A percentile compares a stretch with the other conserved stretches of the same genome.
Conservation (phyloP, 257 asterid genomes). For the Phtheirospermum japonicum region DNA sequence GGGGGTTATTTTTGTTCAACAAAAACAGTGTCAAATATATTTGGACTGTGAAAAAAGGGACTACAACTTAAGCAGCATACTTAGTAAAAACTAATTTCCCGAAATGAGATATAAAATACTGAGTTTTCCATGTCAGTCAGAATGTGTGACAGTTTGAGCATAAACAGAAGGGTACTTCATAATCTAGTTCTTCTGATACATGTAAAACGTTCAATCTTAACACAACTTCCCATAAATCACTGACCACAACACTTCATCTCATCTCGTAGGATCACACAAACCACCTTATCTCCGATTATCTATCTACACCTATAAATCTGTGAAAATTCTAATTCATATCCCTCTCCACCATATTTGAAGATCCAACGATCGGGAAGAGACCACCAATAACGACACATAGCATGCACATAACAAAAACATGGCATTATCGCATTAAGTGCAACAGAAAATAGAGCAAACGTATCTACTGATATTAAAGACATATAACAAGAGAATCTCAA, state of each 20-base stretch:
- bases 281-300: not conserved
- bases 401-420: slow-evolving; percentile 9
- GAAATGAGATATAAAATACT: no score
- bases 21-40: no score
- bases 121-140: no score
- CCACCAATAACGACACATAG: not conserved
- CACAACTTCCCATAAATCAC: not conserved
- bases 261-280: not conserved
- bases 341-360: not conserved
- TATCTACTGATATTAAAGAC: not conserved
- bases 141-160: no score
- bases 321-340: not conserved
- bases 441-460: not conserved
- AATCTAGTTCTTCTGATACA: not conserved
- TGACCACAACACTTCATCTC: not conserved
- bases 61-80: no score
- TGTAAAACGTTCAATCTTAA: not conserved
- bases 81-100: no score
- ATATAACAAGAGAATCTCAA: not conserved
- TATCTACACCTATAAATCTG: not conserved
- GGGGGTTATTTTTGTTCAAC: no score
- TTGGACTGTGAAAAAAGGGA: no score
- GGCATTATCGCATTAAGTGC: not conserved
- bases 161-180: not conserved
- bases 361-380: not conserved